These are phyloP conservation scores for Malassezia yamatoensis DNA, from an alignment of 1,284 basidiomycete species.

Conservation along the genomic window DNA sequence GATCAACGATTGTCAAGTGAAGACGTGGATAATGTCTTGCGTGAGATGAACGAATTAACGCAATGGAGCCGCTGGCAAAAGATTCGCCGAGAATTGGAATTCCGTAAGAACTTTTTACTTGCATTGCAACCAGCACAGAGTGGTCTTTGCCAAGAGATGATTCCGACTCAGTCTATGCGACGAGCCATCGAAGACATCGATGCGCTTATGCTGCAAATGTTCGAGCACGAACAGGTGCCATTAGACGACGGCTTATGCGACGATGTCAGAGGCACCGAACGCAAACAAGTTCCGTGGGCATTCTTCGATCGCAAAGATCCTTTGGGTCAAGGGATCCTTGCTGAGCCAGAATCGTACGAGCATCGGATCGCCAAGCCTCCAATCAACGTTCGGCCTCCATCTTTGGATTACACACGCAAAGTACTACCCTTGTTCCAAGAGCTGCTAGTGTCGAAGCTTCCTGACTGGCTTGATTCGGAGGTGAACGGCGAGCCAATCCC, in stretches of 20 bases:
- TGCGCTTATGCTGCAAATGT: slow-evolving; percentile 29
- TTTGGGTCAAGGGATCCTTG: slow-evolving; percentile 22
- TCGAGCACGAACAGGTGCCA: slow-evolving; percentile 26
- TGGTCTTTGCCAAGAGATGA: slow-evolving; percentile 22
- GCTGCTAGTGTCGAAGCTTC: slow-evolving; percentile 30
- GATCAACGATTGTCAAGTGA: slow-evolving; percentile 34
- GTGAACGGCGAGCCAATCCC: slow-evolving; percentile 9
- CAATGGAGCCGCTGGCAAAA: slow-evolving; percentile 38
- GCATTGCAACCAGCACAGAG: slow-evolving; percentile 20
- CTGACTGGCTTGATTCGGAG: slow-evolving; percentile 35
- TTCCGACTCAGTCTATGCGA: slow-evolving; percentile 12
- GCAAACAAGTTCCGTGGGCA: slow-evolving; percentile 33
- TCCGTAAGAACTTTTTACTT: slow-evolving; percentile 37
- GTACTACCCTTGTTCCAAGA: slow-evolving; percentile 35
- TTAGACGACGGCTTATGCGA: slow-evolving; percentile 31
- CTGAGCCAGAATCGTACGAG: slow-evolving; percentile 15
- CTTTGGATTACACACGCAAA: slow-evolving; percentile 27
- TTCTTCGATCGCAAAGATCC: slow-evolving; percentile 37
- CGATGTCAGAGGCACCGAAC: slow-evolving; percentile 37
- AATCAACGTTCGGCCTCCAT: slow-evolving; percentile 19
- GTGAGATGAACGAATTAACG: slow-evolving; percentile 31
- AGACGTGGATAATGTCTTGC: slow-evolving; percentile 35
- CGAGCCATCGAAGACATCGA: slow-evolving; percentile 31
- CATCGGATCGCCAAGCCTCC: slow-evolving; percentile 19
- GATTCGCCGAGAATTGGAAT: slow-evolving; percentile 43